phyloP scores from a whole-genome alignment of 495 filamentous ascomycete species.

The Neurospora terricola region DNA sequence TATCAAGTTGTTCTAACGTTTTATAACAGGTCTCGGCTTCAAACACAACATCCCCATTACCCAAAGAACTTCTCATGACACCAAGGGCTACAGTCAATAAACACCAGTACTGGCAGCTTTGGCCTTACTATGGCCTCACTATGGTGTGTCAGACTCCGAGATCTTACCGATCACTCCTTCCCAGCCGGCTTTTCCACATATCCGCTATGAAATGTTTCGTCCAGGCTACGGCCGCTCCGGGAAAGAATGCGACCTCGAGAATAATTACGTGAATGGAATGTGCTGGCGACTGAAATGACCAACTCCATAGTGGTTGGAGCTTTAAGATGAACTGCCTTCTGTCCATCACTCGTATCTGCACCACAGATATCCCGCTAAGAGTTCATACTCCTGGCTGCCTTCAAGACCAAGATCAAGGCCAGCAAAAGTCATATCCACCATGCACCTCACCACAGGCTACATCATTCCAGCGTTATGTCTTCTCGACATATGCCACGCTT shows the following conservation, averaged over 20 bases:
- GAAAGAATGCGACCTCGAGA: not conserved
- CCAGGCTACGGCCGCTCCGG: not conserved
- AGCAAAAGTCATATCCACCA: not conserved
- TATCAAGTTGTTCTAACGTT: not conserved
- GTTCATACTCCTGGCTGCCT: too few species aligned
- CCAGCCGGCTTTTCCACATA: not conserved
- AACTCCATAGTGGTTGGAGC: not conserved
- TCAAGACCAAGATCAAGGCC: not conserved
- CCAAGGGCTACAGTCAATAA: not conserved
- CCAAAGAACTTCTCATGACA: not conserved
- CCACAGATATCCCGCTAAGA: not conserved
- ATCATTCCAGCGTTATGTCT: not conserved
- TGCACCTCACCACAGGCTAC: not conserved
- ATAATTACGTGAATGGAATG: not conserved
- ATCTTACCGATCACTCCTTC: not conserved
- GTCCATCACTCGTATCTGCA: not conserved
- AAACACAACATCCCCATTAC: not conserved
- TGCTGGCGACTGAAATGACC: not conserved
- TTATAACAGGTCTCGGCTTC: not conserved
- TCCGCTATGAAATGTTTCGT: not conserved
- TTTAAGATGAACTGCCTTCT: not conserved
- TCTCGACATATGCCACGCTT: not conserved
- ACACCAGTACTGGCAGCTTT: not conserved
- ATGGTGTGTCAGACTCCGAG: not conserved
- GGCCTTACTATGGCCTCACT: not conserved